A percentile compares a stretch with the other conserved stretches of the same genome.
phyloP scores from a whole-genome alignment of 495 filamentous ascomycete species.

The Annulohypoxylon stygium region DNA sequence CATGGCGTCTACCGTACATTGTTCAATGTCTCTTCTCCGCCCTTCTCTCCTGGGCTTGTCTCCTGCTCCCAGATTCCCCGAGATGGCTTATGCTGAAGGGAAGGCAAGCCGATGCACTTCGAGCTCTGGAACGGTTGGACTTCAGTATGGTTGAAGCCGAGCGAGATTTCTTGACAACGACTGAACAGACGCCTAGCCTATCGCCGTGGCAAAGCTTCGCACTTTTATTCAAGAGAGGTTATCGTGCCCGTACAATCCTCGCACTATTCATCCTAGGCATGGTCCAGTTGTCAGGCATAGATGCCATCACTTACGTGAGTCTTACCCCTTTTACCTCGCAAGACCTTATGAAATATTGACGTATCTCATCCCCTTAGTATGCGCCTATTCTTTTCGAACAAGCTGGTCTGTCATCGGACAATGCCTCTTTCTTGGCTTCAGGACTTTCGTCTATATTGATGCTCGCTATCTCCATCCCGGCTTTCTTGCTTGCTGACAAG shows the following conservation, averaged over 20 bases:
- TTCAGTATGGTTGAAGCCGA: constrained; percentile 60
- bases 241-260: constrained; percentile 56
- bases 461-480: constrained; percentile 61
- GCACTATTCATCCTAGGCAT: constrained; percentile 65
- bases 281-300: constrained; percentile 65
- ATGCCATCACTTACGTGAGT: constrained; percentile 66
- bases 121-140: constrained; percentile 61
- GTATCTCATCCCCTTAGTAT: constrained; percentile 56
- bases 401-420: constrained; percentile 60
- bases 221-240: constrained; percentile 58
- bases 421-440: constrained; percentile 65
- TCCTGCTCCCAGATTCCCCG: constrained; percentile 58
- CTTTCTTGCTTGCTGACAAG: constrained; percentile 69
- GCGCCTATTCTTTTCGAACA: constrained; percentile 66
- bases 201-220: constrained; percentile 45
- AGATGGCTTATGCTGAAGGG: constrained; percentile 58
- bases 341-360: constrained; percentile 3
- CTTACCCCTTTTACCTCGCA: neutral
- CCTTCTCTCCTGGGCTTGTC: constrained; percentile 54
- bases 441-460: constrained; percentile 66
- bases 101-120: constrained; percentile 51
- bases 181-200: constrained; percentile 53
- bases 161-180: constrained; percentile 59
- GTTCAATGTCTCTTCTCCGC: constrained; percentile 60
- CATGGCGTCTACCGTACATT: constrained; percentile 70